Base-by-base conservation (phyloP, 2,329 filamentous ascomycete species). In the Setomelanomma holmii region DNA sequence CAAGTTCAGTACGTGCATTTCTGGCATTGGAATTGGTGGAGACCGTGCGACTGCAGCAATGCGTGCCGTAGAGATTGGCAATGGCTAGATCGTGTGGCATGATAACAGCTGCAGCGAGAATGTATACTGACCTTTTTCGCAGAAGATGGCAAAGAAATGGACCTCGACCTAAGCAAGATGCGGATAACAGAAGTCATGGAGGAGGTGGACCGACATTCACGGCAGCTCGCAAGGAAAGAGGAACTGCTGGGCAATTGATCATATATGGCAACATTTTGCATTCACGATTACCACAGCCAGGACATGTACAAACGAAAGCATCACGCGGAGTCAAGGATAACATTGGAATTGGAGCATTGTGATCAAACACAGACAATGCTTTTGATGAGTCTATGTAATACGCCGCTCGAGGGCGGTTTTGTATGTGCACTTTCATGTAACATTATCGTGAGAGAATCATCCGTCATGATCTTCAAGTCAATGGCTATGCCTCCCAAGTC, bases 141-240 rank as follows among this genome's bases (percentile, higher is more conserved):
- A 96, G 91, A 96, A 82, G 95, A 97, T 71, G 95, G 95, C 66
- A 96, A 93, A 79, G 88, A 96, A 68, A 85, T 98, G 79, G 86
- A 86, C 27, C 84, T 98, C 34, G 87, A 96, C 71, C 83, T 91
- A 61, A 87, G 90, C 64, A 89, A 88, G 75, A 81, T 93, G 77
- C 89, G 87, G 64, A 93, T 98, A 71, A 90, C 90, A 72, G 89
- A 92, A 68, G 85, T 98, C 17, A 83, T 93, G 51, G 90, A 92
- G 74, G 92, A 98, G 76, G 87, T 96, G 39, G 90, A 97, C 74
- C 84, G 95, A 67, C 91, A 98, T 78, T 96, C 92, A 44, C 85
- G 95, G 62, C 80, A 82, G 63, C 77, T 98, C 69, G 87, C 91
- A 67, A 88, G 96, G 73, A 86, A 91, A 76, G 90, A 92, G 65